These are phyloP conservation scores for Corchorus olitorius DNA, from an alignment of 345 rosid genomes.

Conservation along the genomic window DNA sequence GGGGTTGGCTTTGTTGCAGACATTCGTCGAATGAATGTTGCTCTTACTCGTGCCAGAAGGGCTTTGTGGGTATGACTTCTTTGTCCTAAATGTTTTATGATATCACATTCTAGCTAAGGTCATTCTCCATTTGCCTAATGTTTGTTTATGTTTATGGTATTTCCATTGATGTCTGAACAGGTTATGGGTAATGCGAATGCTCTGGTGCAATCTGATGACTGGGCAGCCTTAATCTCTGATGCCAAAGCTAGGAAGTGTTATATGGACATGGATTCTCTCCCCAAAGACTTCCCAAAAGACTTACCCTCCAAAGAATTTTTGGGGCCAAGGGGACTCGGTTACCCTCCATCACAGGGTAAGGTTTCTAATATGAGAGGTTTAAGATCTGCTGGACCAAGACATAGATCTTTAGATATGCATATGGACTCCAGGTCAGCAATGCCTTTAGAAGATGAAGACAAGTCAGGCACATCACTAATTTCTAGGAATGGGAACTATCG, in stretches of 20 bases:
- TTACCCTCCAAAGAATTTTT: constrained; percentile 38
- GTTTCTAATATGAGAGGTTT: constrained; percentile 57
- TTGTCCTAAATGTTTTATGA: neutral
- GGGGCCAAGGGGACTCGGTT: constrained; percentile 51
- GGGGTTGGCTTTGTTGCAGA: constrained; percentile 99
- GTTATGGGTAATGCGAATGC: constrained; percentile 96
- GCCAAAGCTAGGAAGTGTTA: constrained; percentile 89
- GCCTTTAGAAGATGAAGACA: constrained; percentile 78
- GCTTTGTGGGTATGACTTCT: constrained; percentile 81
- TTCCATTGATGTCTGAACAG: constrained; percentile 47
- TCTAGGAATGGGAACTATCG: constrained; percentile 64
- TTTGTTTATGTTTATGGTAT: constrained; percentile 12
- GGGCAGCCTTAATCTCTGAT: constrained; percentile 89
- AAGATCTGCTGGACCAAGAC: constrained; percentile 75
- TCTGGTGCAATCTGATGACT: constrained; percentile 79
- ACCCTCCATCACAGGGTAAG: constrained; percentile 52
- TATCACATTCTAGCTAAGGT: neutral
- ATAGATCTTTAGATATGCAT: constrained; percentile 60
- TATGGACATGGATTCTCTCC: constrained; percentile 90
- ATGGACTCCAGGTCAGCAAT: constrained; percentile 70
- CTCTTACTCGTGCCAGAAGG: constrained; percentile 97
- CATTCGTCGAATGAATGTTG: constrained; percentile 98
- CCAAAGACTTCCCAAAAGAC: constrained; percentile 61
- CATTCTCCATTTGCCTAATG: neutral
- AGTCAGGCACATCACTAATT: constrained; percentile 42